phyloP scores from a whole-genome alignment of 1,284 basidiomycete genomes.

The Trametes polyzona region DNA sequence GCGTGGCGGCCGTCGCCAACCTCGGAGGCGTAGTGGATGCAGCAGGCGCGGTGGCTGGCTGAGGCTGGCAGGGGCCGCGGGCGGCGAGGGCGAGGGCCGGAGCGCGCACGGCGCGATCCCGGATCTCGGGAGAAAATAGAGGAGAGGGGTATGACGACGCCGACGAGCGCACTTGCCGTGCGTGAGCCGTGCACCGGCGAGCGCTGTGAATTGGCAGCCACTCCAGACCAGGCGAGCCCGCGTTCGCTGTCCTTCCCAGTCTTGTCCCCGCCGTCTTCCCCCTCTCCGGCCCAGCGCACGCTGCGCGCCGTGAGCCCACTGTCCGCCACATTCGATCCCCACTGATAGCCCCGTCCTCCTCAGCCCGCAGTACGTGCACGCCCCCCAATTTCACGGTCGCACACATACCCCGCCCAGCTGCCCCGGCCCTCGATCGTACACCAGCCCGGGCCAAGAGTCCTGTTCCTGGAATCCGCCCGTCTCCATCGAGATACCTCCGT shows the following conservation, averaged over 20 bases:
- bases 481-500: conserved; percentile 8
- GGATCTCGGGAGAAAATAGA: conserved; percentile 1
- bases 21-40: background rate
- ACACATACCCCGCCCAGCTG: background rate
- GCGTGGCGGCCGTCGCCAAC: background rate
- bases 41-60: background rate
- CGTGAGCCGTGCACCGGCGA: background rate
- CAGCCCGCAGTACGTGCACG: background rate
- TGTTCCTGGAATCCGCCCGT: conserved; percentile 8
- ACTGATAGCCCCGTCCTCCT: background rate
- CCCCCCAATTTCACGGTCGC: conserved; percentile 4
- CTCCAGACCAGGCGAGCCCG: background rate
- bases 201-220: background rate
- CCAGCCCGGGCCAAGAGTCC: conserved; percentile 5
- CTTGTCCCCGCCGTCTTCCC: background rate
- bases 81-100: background rate
- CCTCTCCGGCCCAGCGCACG: background rate
- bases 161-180: conserved; percentile 1
- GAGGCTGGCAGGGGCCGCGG: background rate
- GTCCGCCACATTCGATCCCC: background rate
- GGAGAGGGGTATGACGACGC: background rate
- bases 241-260: background rate
- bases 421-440: background rate
- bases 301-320: conserved; percentile 6
- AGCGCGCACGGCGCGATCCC: background rate